Evolutionary conservation across 768 basidiomycete genomes (phyloP), one percentile per base, ranked within the genome.

Genomic region (Lactarius pseudohatsudake): DNA sequence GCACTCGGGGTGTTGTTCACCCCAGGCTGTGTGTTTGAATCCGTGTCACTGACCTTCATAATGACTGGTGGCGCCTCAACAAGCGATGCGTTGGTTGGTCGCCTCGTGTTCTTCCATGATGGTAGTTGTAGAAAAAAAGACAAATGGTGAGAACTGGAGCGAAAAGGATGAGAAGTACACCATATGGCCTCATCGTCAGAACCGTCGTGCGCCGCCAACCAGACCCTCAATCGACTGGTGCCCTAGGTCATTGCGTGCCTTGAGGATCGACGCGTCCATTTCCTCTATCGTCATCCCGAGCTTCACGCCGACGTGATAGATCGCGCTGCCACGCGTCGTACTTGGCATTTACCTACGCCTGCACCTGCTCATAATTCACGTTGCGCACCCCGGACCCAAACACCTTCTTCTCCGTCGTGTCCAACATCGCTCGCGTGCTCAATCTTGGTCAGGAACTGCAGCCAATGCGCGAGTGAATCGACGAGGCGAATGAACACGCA

Each of bases 281-380:
- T 98, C 96, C 26, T 26, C 95, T 94, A 98, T 98, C 61, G 89
- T 89, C 66, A 89, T 89, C 5, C 94, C 93, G 64, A 99, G 83
- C 81, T 97, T 98, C 66, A 86, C 84, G 3, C 97, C 96, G 73
- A 98, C 94, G 83, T 67, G 86, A 89, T 70, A 98, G 80, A 72
- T 99, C 97, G 69, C 90, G 83, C 81, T 98, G 96, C 96, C 97
- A 98, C 22, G 93, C 81, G 75, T 98, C 97, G 76, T 98, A 98
- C 80, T 98, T 98, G 66, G 95, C 93, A 77, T 98, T 98, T 73
- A 98, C 97, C 71, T 95, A 85, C 53, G 92, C 86, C 78, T 98
- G 97, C 32, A 98, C 97, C 76, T 96, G 96, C 76, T 98, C 96
- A 77, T 98, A 99, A 77, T 98, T 92, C 72, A 98, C 89, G 54